Evolutionary conservation across 805 yeast genomes (phyloP).

Genomic region (Wickerhamomyces bisporus): DNA sequence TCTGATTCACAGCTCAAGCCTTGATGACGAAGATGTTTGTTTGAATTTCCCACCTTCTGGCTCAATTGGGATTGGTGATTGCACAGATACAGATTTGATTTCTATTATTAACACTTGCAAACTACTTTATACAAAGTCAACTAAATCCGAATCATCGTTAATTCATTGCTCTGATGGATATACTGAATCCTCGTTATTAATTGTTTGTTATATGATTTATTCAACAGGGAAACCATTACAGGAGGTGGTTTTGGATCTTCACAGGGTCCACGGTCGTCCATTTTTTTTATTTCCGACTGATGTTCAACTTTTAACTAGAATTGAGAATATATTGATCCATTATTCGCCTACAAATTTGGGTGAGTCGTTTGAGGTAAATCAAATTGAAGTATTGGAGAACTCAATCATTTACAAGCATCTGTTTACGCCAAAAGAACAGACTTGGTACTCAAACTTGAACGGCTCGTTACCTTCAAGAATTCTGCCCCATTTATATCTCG

Average conservation of each 20-base stretch:
- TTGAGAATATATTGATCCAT: slow-evolving; percentile 55
- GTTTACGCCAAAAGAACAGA: slow-evolving; percentile 22
- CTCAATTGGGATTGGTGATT: slow-evolving; percentile 69
- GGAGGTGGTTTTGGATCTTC: slow-evolving; percentile 63
- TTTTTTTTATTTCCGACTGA: slow-evolving; percentile 81
- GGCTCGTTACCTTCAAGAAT: slow-evolving; percentile 85
- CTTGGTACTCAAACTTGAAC: slow-evolving; percentile 28
- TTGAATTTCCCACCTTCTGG: slow-evolving; percentile 85
- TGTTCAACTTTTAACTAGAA: slow-evolving; percentile 54
- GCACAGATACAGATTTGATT: slow-evolving; percentile 54
- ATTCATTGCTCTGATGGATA: slow-evolving; percentile 87
- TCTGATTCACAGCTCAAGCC: slow-evolving; percentile 13
- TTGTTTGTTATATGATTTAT: slow-evolving; percentile 67
- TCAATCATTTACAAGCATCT: slow-evolving; percentile 30
- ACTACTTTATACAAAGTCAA: slow-evolving; percentile 44
- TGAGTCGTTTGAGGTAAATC: slow-evolving; percentile 8
- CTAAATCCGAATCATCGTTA: slow-evolving; percentile 34
- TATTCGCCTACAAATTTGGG: slow-evolving; percentile 45
- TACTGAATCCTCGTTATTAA: slow-evolving; percentile 80
- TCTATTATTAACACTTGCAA: slow-evolving; percentile 68
- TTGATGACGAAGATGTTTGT: slow-evolving; percentile 18
- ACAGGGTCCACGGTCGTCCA: slow-evolving; percentile 63
- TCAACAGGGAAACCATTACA: slow-evolving; percentile 54
- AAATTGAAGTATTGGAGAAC: slow-evolving; percentile 16
- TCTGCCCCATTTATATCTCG: slow-evolving; percentile 78